Conservation (phyloP, 345 rosid species). For the Populus deltoides region DNA sequence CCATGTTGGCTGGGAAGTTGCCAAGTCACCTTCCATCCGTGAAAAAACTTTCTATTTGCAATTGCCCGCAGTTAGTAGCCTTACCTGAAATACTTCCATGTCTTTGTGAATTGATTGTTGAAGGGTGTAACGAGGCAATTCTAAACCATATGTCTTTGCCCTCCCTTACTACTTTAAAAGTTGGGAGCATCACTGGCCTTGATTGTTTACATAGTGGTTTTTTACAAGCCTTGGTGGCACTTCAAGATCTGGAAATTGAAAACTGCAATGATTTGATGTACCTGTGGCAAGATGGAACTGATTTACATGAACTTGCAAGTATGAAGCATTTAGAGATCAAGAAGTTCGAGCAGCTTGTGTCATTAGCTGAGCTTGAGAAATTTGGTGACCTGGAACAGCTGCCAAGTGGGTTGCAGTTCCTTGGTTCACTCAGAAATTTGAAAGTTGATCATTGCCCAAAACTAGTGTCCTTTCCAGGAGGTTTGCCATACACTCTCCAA, state of each 20-base stretch:
- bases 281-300: slow-evolving; percentile 8
- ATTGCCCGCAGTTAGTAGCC: background rate
- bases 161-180: slow-evolving; percentile 13
- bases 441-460: slow-evolving; percentile 7
- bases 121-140: background rate
- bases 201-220: background rate
- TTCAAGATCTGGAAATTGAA: slow-evolving; percentile 8
- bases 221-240: background rate
- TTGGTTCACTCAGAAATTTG: slow-evolving; percentile 16
- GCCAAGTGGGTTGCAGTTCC: background rate
- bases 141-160: slow-evolving; percentile 2
- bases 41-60: background rate
- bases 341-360: background rate
- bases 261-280: slow-evolving; percentile 8
- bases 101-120: background rate
- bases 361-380: background rate
- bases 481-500: slow-evolving; percentile 8
- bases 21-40: background rate
- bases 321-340: background rate
- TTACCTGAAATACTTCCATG: slow-evolving; percentile 8
- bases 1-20: slow-evolving; percentile 6
- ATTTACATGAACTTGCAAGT: background rate
- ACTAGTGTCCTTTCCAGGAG: slow-evolving; percentile 7
- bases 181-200: slow-evolving; percentile 4
- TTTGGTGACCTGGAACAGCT: background rate